Evolutionary conservation across 805 yeast species (phyloP), one percentile per base, ranked within the genome.

Genomic region (Wickerhamiella brachini): DNA sequence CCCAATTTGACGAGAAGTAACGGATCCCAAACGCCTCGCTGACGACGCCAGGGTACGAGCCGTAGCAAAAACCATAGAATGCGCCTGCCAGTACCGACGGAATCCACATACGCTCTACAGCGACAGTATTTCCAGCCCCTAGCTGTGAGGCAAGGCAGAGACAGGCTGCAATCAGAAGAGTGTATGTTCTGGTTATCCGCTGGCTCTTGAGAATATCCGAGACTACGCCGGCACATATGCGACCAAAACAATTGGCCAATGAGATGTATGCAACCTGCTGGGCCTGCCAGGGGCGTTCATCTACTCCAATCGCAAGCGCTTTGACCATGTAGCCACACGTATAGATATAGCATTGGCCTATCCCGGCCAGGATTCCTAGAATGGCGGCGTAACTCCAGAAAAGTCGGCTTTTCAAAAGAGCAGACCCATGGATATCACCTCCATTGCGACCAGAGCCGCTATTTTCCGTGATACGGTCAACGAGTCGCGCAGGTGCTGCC

Each of bases 281-380:
- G 50, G 83, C 82, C 62, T 85, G 94, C 51, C 77, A 72, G 12
- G 49, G 51, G n/a, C 49, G 52, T 37, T 49, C 50, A 20, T 42
- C 45, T 10, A 42, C 50, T 3, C 48, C 52, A 45, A 65, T 64
- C 59, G 76, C 83, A 39, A 79, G 65, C 0, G 83, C 76, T 49
- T 70, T 69, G 13, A 81, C 83, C 57, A 83, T 76, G 59, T 79
- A 81, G 0, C 94, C 94, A 39, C 83, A 77, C 0, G 85, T 77
- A 57, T 79, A 82, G 42, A 84, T 84, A 61, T 80, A 85, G 75
- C 81, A 76, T 58, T 83, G 90, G 24, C 88, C 83, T 51, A 79
- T 62, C 0, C 87, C 89, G 9, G 83, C 77, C 17, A 77, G 60
- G 20, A 81, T 56, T 0, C 86, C 78, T 29, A 81, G 67, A 17